Conservation (phyloP, 2,329 filamentous ascomycete species). For the Botrytis paeoniae region DNA sequence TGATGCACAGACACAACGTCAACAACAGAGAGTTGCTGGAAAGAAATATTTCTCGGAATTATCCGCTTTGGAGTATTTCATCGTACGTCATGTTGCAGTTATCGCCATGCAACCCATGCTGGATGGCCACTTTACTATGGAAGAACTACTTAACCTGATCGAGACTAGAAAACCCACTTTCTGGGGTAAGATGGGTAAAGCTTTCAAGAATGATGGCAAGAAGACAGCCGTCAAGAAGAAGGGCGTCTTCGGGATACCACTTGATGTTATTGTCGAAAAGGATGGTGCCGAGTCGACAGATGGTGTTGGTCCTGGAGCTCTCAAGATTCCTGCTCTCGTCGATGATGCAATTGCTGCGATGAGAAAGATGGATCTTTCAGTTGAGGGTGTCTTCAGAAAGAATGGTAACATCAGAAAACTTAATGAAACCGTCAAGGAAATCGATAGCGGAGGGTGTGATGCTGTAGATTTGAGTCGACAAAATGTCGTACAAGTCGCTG, state of each 20-base stretch:
- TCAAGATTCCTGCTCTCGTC: conserved; percentile 90
- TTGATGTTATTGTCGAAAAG: conserved; percentile 86
- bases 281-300: conserved; percentile 98
- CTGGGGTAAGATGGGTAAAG: conserved; percentile 97
- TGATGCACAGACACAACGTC: conserved; percentile 45
- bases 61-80: conserved; percentile 94
- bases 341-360: conserved; percentile 92
- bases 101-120: conserved; percentile 91
- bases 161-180: conserved; percentile 92
- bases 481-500: conserved; percentile 89
- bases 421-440: conserved; percentile 78
- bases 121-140: conserved; percentile 85
- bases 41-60: conserved; percentile 96
- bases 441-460: conserved; percentile 83
- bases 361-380: conserved; percentile 98
- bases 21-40: conserved; percentile 45
- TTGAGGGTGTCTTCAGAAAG: conserved; percentile 98
- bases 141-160: conserved; percentile 88
- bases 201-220: conserved; percentile 78
- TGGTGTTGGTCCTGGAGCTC: conserved; percentile 85
- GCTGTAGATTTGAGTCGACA: conserved; percentile 83
- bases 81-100: conserved; percentile 91
- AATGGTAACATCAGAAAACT: conserved; percentile 97
- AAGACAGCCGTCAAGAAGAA: conserved; percentile 81
- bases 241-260: conserved; percentile 84